Conservation (phyloP, 2,329 filamentous ascomycete genomes). For the Aquanectria penicillioides region DNA sequence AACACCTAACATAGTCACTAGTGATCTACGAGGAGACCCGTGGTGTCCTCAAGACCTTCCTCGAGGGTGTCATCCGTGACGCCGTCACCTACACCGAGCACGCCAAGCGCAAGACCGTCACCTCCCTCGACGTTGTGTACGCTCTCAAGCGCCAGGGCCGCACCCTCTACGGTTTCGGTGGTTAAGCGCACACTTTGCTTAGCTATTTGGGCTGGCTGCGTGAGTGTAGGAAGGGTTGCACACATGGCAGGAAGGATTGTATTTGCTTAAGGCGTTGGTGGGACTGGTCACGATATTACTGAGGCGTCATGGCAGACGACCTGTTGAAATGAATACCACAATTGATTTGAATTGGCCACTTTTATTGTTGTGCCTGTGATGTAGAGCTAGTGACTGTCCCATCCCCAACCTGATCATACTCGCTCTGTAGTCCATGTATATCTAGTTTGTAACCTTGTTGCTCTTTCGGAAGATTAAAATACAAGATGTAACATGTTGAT, state of each 20-base stretch:
- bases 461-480: neutral
- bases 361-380: neutral
- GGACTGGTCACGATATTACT: slow-evolving; percentile 43
- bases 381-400: neutral
- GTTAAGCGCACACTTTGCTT: slow-evolving; percentile 62
- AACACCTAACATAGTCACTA: slow-evolving; percentile 30
- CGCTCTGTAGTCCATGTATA: too few relatives aligned
- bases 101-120: slow-evolving; percentile 85
- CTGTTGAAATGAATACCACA: slow-evolving; percentile 44
- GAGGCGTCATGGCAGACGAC: slow-evolving; percentile 50
- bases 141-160: slow-evolving; percentile 76
- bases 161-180: slow-evolving; percentile 90
- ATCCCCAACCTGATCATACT: neutral
- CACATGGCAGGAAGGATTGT: slow-evolving; percentile 33
- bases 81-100: slow-evolving; percentile 83
- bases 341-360: slow-evolving; percentile 35
- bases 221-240: slow-evolving; percentile 27
- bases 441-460: neutral
- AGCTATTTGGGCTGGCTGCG: slow-evolving; percentile 23
- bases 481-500: neutral
- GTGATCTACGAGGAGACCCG: slow-evolving; percentile 85
- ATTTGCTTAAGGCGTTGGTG: slow-evolving; percentile 47
- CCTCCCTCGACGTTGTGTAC: slow-evolving; percentile 74
- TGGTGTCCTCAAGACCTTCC: slow-evolving; percentile 81
- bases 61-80: slow-evolving; percentile 80